Conservation (phyloP, 73 alveolate genomes). For the Loxodes magnus region DNA sequence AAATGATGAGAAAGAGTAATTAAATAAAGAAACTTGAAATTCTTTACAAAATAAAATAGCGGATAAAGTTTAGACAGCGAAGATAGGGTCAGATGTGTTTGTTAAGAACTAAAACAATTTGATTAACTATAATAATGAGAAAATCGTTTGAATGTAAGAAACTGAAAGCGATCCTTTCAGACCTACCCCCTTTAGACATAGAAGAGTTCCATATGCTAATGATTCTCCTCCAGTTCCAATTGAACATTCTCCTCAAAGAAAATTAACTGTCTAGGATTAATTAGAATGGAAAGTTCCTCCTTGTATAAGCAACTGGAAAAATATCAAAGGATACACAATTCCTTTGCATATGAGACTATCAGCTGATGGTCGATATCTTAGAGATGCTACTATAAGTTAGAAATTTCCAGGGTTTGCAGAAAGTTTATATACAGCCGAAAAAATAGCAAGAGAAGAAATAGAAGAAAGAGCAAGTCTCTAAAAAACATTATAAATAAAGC, state of each 20-base stretch:
- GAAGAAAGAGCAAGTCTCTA: conserved; percentile 80
- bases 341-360: conserved; percentile 98
- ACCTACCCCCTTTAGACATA: conserved; percentile 65
- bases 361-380: conserved; percentile 92
- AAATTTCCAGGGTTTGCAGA: conserved; percentile 83
- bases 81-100: no score
- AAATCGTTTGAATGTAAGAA: conserved; percentile 45
- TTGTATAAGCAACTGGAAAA: conserved; percentile 96
- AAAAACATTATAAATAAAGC: conserved; percentile 62
- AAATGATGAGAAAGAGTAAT: no score
- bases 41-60: no score
- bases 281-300: conserved; percentile 98
- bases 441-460: conserved; percentile 80
- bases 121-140: conserved; percentile 7
- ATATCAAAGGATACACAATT: conserved; percentile 97
- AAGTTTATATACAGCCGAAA: conserved; percentile 74
- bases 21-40: no score
- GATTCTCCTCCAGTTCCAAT: conserved; percentile 66
- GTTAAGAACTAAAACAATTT: no score
- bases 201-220: conserved; percentile 65
- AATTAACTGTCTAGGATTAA: conserved; percentile 86
- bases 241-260: conserved; percentile 80
- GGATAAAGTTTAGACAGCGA: no score
- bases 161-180: conserved; percentile 63
- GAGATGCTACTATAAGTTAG: conserved; percentile 64